Base-by-base conservation (phyloP, 257 asterid genomes). In the Vinca minor region DNA sequence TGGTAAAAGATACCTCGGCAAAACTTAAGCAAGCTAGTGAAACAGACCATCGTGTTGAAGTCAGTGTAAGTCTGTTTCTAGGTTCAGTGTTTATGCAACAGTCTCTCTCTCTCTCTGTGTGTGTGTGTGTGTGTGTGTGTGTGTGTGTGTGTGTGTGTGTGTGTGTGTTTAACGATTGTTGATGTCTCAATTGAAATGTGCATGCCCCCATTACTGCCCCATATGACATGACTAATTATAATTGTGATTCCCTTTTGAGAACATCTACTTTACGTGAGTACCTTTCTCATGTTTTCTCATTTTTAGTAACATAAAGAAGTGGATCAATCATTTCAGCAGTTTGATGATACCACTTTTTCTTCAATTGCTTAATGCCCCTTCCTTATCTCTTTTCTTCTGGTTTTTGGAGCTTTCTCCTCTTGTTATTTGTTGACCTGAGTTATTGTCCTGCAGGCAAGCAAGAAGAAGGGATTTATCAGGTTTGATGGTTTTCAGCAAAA, bases 21-120 rank as follows among this genome's bases (percentile, higher is more conserved):
- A 84, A 87, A 76, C 91, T 89, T 62, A 89, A 83, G 80, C 95
- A 83, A 83, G 96, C 89, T 59, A 89, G 94, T 69, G 94, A 89
- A 71, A 64, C 80, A 63, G 95, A 90, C 64, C 95, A 79, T 71
- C 80, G 63, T 54, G 81, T 45, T 56, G 91, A 81, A 78, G 93
- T 84, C 78, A 75, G 85, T 77, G 96, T 90, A 82, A 79, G 84
- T 72, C 5, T 47, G 28, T 65, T 38, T 56, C 39, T 21, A 20
- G 62, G 10, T 34, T 68, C 8, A 17, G 47, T 58, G 18, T 11
- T 62, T 62, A 39, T 59, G 12, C 25, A 52, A 7, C 8, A 8
- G 5, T 52, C 35, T 28, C 38, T 29, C 57, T 29, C 57, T 50
- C 53, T 53, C 38, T 23, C 20, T 42, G 13, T 15, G 8, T 46